Evolutionary conservation across 805 yeast genomes (phyloP).

Genomic region (Henningerozyma blattae): DNA sequence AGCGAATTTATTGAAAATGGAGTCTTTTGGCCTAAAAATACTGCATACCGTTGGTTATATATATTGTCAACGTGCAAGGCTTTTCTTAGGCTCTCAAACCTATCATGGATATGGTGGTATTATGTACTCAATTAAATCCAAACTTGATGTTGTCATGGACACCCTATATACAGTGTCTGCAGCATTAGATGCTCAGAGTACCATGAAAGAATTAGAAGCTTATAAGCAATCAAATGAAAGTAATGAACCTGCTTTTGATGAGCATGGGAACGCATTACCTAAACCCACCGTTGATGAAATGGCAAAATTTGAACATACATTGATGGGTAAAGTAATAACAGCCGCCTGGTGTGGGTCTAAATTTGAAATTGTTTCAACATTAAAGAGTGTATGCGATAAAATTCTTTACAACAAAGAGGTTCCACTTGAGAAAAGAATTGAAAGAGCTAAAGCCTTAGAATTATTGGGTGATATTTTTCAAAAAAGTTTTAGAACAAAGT

Average conservation of each 20-base stretch:
- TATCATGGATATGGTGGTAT: constrained; percentile 60
- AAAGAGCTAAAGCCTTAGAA: constrained; percentile 52
- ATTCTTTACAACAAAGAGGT: constrained; percentile 48
- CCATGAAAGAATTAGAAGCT: constrained; percentile 61
- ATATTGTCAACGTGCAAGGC: constrained; percentile 51
- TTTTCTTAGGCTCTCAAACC: constrained; percentile 53
- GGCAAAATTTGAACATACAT: constrained; percentile 59
- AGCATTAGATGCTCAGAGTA: constrained; percentile 68
- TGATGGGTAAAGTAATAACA: constrained; percentile 69
- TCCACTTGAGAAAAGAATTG: constrained; percentile 32
- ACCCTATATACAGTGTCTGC: constrained; percentile 58
- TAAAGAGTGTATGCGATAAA: constrained; percentile 58
- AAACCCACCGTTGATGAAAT: constrained; percentile 51
- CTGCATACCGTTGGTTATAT: constrained; percentile 64
- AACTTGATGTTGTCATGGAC: constrained; percentile 61
- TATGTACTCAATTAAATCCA: constrained; percentile 60
- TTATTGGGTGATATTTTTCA: constrained; percentile 54
- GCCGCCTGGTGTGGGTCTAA: constrained; percentile 82
- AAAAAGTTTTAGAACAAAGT: constrained; percentile 46
- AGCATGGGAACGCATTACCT: constrained; percentile 39
- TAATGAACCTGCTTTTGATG: constrained; percentile 32
- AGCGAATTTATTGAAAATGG: constrained; percentile 72
- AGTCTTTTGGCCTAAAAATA: constrained; percentile 75
- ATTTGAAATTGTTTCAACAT: constrained; percentile 63
- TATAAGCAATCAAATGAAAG: constrained; percentile 42